Base-by-base conservation (phyloP, 2,329 filamentous ascomycete species). In the Penicillium sp. region DNA sequence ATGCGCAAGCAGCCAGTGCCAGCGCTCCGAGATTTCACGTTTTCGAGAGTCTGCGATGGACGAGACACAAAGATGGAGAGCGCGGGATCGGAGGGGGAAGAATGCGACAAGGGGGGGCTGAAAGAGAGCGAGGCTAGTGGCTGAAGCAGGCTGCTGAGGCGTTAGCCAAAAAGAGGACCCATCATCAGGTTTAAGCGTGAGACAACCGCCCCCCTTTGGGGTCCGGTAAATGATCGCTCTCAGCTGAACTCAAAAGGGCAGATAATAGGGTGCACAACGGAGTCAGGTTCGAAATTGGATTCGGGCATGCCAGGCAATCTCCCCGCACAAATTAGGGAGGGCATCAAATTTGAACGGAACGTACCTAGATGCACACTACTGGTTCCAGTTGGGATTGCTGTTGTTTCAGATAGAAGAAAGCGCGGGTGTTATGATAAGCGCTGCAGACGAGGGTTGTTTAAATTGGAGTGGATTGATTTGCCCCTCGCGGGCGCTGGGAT, bases 401-500 rank as follows among this genome's bases (percentile, higher is more conserved):
- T 19, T 21, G 60, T 66, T 65, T 66, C 64, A 66, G 51, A 45
- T 61, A 62, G 37, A 63, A 48, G 45, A 50, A 52, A 47, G 55
- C 62, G 63, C 63, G 63, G 57, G 54, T 64, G 62, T 62, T 61
- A 53, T 57, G 54, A 59, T 56, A 64, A 64, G 60, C 63, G 64
- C 60, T 59, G 53, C 56, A 55, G 55, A 49, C 55, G 58, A 64
- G 39, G 45, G 29, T 29, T 54, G 54, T 29, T 47, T 47, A 47
- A 47, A 29, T 50, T 45, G 29, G 41, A 21, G 53, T 39, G 50
- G 52, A 41, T 39, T 54, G 31, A 46, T 45, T 52, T 66, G 62
- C 63, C 64, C 64, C 63, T 66, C 64, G 63, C 63, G 60, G 59
- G 57, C 55, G 57, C 37, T 58, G 60, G 48, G 22, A 33, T 54